Conservation (phyloP, 371 early-diverging fungal species). For the Rhizopus sp. region DNA sequence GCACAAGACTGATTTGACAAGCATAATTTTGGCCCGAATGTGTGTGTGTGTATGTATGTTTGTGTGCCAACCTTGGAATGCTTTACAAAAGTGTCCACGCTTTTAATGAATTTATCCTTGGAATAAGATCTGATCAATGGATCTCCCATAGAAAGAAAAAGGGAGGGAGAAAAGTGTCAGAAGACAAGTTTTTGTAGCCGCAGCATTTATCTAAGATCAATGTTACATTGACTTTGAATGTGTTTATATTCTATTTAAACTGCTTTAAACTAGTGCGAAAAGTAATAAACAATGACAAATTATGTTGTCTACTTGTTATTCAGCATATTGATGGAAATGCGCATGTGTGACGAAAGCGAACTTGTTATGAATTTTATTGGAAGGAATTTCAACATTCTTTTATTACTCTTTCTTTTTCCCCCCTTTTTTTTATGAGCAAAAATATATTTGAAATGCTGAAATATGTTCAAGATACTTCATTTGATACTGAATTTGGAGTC, state of each 20-base stretch:
- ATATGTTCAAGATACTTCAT: background rate
- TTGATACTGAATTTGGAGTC: constrained; percentile 3
- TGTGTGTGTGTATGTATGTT: background rate
- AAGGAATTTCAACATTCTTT: background rate
- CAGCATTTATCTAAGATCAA: no score
- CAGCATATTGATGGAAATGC: background rate
- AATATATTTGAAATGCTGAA: background rate
- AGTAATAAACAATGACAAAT: no score
- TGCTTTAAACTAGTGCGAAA: no score
- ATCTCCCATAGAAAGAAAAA: background rate
- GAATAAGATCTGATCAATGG: background rate
- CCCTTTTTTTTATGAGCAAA: background rate
- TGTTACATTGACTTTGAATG: no score
- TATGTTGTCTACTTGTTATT: background rate
- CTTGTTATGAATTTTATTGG: background rate
- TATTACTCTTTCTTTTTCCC: background rate
- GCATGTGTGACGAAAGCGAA: background rate
- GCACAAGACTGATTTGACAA: background rate
- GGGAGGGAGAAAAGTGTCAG: background rate
- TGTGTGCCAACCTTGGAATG: background rate
- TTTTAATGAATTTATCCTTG: background rate
- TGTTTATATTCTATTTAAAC: no score
- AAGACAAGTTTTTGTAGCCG: no score
- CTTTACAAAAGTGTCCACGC: background rate
- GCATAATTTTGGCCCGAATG: background rate